Evolutionary conservation across 352 stramenopile genomes (phyloP).

Genomic region (Thraustochytrium sp.): DNA sequence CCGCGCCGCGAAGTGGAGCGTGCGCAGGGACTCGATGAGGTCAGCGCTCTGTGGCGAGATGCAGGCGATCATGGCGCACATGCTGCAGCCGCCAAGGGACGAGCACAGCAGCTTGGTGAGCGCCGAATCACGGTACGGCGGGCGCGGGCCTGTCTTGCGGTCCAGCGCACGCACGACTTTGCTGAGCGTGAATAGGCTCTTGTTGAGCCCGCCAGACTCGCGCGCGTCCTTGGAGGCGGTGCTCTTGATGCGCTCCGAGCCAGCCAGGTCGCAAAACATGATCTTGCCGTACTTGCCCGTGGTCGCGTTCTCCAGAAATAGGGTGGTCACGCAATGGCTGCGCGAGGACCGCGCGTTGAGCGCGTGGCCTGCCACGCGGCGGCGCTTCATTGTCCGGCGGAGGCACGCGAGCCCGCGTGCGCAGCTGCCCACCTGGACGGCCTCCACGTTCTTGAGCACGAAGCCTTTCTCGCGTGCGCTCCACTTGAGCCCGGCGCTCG

Average conservation of each 20-base stretch:
- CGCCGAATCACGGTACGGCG: slow-evolving; percentile 47
- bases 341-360: slow-evolving; percentile 12
- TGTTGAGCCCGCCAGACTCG: slow-evolving; percentile 50
- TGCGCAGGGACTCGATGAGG: slow-evolving; percentile 45
- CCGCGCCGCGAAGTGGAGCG: slow-evolving; percentile 46
- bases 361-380: slow-evolving; percentile 18
- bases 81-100: slow-evolving; percentile 46
- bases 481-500: slow-evolving; percentile 7
- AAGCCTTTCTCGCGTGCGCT: slow-evolving; percentile 41
- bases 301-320: neutral
- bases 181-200: slow-evolving; percentile 47
- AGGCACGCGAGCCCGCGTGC: neutral
- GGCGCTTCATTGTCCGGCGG: slow-evolving; percentile 31
- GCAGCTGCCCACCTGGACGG: neutral
- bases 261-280: slow-evolving; percentile 47
- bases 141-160: neutral
- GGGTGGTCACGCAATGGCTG: slow-evolving; percentile 28
- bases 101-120: slow-evolving; percentile 47
- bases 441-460: slow-evolving; percentile 11
- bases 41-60: slow-evolving; percentile 8
- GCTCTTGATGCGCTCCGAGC: slow-evolving; percentile 44
- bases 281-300: slow-evolving; percentile 26
- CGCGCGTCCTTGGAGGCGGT: neutral
- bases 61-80: slow-evolving; percentile 47
- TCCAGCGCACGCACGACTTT: slow-evolving; percentile 48